phyloP scores from a whole-genome alignment of 495 filamentous ascomycete genomes.

The Trichocladium uniseriatum region DNA sequence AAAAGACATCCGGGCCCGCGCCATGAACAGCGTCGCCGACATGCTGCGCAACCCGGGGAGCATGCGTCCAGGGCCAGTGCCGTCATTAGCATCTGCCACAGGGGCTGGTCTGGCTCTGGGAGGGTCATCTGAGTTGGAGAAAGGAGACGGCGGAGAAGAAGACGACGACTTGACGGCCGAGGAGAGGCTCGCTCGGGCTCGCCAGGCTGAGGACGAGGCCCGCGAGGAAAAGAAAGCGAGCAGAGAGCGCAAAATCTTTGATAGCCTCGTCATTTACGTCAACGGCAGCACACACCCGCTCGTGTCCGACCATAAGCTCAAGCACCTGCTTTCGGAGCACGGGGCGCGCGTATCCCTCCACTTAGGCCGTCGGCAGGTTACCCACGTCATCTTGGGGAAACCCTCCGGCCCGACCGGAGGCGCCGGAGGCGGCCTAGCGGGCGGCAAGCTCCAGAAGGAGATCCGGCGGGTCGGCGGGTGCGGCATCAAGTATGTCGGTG shows the following conservation, averaged over 20 bases:
- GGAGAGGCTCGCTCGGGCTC: conserved; percentile 23
- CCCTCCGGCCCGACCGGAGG: conserved; percentile 39
- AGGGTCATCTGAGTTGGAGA: neutral
- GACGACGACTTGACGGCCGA: conserved; percentile 15
- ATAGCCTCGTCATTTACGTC: conserved; percentile 65
- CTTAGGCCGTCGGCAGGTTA: conserved; percentile 63
- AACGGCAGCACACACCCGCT: conserved; percentile 77
- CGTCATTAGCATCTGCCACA: neutral
- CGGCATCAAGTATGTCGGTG: conserved; percentile 70
- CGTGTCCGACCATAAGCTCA: conserved; percentile 80
- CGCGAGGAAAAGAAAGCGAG: conserved; percentile 14
- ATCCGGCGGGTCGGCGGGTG: conserved; percentile 52
- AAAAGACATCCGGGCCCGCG: conserved; percentile 34
- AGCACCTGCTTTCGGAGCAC: conserved; percentile 62
- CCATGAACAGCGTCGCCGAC: conserved; percentile 36
- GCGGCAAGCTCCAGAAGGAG: conserved; percentile 75
- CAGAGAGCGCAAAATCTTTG: conserved; percentile 45
- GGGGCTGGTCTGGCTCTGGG: neutral
- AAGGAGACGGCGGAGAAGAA: neutral
- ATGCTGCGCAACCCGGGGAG: conserved; percentile 39
- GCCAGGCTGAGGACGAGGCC: conserved; percentile 30
- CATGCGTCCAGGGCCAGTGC: conserved; percentile 18
- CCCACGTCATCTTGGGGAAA: conserved; percentile 75
- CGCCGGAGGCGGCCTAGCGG: conserved; percentile 70
- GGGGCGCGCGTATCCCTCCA: conserved; percentile 61